Evolutionary conservation across 2,329 filamentous ascomycete species (phyloP), one percentile per base, ranked within the genome.

Genomic region (Pseudocercospora musae): DNA sequence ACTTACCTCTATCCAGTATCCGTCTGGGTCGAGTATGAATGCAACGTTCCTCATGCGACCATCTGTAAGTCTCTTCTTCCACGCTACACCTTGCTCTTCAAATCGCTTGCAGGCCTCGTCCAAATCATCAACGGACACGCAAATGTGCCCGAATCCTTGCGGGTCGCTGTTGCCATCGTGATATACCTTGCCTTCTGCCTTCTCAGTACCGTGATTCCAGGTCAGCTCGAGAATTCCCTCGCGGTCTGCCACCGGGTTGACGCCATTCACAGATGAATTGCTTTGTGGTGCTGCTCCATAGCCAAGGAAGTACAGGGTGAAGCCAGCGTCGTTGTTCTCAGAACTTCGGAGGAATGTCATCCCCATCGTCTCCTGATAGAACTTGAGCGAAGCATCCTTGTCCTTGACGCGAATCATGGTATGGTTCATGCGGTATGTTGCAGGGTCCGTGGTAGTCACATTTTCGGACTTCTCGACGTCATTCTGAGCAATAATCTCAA

Each of bases 21-120:
- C 65, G 56, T 68, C 66, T 8, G 66, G 66, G 40, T 68, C 94
- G 53, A 96, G 81, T 52, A 98, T 79, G 74, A 98, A 98, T 0
- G 95, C 95, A 58, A 98, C 88, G 68, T 95, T 91, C 83, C 91
- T 94, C 93, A 97, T 96, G 27, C 69, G 58, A 1, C 94, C 94
- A 66, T 98, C 94, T 1, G 91, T 96, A 65, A 98, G 83, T 68
- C 91, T 85, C 87, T 98, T 98, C 87, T 96, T 96, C 91, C 92
- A 99, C 77, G 85, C 88, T 59, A 94, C 89, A 5, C 89, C 85
- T 73, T 91, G 80, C 59, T 87, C 85, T 75, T 98, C 95, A 70
- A 98, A 93, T 13, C 93, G 86, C 73, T 88, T 80, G 78, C 94
- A 97, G 9, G 95, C 93, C 7, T 89, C 89, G 58, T 95, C 88